Conservation (phyloP, 345 rosid genomes). For the Eucalyptus pumila region DNA sequence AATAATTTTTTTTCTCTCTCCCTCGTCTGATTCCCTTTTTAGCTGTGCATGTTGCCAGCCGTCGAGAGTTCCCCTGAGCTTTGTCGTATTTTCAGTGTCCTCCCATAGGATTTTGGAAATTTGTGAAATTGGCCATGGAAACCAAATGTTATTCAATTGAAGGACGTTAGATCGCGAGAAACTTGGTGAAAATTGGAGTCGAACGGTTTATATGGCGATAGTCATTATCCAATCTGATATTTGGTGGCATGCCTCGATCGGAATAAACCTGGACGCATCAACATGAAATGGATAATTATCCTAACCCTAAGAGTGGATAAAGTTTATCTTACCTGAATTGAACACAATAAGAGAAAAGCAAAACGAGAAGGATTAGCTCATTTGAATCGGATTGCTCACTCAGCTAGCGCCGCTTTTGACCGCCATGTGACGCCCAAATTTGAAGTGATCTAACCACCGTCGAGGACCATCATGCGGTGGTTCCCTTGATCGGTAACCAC, state of each 20-base stretch:
- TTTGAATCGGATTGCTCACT: neutral
- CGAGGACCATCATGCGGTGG: neutral
- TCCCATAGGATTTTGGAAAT: neutral
- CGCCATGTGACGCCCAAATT: neutral
- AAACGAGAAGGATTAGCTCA: neutral
- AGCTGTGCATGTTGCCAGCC: neutral
- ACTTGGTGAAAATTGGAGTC: neutral
- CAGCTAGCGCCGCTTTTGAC: neutral
- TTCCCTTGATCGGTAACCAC: neutral
- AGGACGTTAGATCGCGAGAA: neutral
- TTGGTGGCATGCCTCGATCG: neutral
- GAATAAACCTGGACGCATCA: neutral
- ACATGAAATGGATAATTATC: neutral
- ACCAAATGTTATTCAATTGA: neutral
- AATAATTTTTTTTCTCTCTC: neutral
- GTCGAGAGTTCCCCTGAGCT: neutral
- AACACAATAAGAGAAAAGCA: neutral
- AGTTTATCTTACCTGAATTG: neutral
- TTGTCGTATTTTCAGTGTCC: neutral
- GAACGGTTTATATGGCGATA: neutral
- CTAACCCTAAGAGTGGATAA: neutral
- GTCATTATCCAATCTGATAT: neutral
- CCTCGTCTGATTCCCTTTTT: neutral
- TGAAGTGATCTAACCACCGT: neutral
- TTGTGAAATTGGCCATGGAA: neutral